These are phyloP conservation scores for Ramularia endophylla DNA, from an alignment of 2,329 filamentous ascomycete species.

Conservation along the genomic window DNA sequence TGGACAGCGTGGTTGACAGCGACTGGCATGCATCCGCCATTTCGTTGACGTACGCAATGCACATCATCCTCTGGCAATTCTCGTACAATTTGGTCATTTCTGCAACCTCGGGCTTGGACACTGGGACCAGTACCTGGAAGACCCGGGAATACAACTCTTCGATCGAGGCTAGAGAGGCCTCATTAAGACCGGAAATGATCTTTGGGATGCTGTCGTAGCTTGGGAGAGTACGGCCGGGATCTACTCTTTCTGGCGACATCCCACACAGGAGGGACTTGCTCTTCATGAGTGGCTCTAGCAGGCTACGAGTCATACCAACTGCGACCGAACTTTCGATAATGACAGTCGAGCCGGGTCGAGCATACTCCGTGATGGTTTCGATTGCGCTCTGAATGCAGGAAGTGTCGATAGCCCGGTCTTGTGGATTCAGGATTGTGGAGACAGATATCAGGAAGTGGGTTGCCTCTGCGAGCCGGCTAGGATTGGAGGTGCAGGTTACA, in stretches of 20 bases:
- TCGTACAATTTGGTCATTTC: conserved; percentile 13
- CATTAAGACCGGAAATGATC: conserved; percentile 9
- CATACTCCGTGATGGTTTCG: conserved; percentile 2
- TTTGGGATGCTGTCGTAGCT: conserved; percentile 6
- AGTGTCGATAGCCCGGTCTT: conserved; percentile 3
- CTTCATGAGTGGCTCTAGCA: conserved; percentile 2
- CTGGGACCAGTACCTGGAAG: conserved; percentile 7
- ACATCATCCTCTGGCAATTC: conserved; percentile 17
- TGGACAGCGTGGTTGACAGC: not conserved
- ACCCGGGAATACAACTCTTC: conserved; percentile 4
- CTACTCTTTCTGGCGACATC: conserved; percentile 10
- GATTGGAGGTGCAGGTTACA: conserved; percentile 3
- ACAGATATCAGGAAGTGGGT: conserved; percentile 8
- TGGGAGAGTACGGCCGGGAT: conserved; percentile 7
- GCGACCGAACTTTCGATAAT: conserved; percentile 9
- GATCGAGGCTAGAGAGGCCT: conserved; percentile 2
- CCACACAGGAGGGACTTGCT: conserved; percentile 3
- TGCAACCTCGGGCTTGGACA: conserved; percentile 7
- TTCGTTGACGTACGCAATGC: conserved; percentile 20
- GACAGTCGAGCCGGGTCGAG: conserved; percentile 7
- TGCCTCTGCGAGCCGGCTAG: not conserved
- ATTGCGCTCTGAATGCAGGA: conserved; percentile 6
- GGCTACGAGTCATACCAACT: conserved; percentile 8
- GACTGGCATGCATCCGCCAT: conserved; percentile 15
- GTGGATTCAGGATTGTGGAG: conserved; percentile 2